Percentiles rank a stretch among this genome's conserved stretches.
phyloP scores from a whole-genome alignment of 176 grass and related monocot species.

The Paspalum notatum region DNA sequence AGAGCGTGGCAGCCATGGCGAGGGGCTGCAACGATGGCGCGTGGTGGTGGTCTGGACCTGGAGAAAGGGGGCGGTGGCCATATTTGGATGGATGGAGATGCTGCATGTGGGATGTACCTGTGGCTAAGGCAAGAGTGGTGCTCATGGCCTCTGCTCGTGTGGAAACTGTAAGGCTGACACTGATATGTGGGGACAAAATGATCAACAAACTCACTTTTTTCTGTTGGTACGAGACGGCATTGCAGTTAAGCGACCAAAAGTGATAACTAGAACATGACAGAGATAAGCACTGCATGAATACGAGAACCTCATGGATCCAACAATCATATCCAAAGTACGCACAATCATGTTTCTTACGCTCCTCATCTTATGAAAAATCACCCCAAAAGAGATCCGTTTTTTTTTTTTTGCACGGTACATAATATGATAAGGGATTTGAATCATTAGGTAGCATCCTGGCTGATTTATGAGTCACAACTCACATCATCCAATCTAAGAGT shows the following conservation, averaged over 20 bases:
- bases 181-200: neutral
- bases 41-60: slow-evolving; percentile 9
- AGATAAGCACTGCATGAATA: neutral
- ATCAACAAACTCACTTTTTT: neutral
- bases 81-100: slow-evolving; percentile 52
- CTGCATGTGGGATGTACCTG: neutral
- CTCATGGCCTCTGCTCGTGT: slow-evolving; percentile 43
- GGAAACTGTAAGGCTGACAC: slow-evolving; percentile 28
- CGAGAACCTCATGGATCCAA: neutral
- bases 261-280: neutral
- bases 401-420: neutral
- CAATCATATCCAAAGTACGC: neutral
- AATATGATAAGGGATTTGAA: neutral
- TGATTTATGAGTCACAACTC: neutral
- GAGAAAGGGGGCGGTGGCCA: slow-evolving; percentile 39
- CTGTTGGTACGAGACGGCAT: neutral
- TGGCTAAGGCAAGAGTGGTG: slow-evolving; percentile 50
- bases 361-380: no score
- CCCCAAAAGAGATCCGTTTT: neutral
- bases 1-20: slow-evolving; percentile 64
- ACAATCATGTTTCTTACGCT: neutral
- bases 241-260: neutral
- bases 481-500: neutral
- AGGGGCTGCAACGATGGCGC: slow-evolving; percentile 33
- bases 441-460: neutral